Conservation (phyloP, 192 early-diverging fungal species). For the Coemansia sp. region DNA sequence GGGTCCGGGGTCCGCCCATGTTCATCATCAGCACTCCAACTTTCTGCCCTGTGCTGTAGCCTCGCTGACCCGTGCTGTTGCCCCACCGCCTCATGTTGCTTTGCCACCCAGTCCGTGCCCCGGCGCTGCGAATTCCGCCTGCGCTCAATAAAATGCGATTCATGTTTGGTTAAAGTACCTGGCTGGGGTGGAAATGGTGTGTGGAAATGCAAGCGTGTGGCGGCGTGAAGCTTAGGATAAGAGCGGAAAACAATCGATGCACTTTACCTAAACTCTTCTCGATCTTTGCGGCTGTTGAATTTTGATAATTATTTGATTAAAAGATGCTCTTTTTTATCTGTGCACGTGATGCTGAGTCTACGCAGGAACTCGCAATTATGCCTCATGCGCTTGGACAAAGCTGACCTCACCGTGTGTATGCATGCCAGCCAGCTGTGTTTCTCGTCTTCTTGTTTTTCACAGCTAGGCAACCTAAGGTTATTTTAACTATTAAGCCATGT, state of each 20-base stretch:
- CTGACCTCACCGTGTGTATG: background rate
- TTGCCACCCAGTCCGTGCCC: background rate
- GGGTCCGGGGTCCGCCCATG: slow-evolving; percentile 83
- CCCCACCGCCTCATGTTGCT: no score
- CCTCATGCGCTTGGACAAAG: background rate
- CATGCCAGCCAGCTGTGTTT: background rate
- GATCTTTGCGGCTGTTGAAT: background rate
- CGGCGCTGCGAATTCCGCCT: background rate
- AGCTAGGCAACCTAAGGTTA: background rate
- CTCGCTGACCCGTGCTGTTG: background rate
- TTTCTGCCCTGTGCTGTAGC: slow-evolving; percentile 19
- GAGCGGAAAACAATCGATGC: background rate
- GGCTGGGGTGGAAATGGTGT: background rate
- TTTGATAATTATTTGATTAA: background rate
- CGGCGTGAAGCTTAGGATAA: background rate
- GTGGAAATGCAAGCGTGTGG: background rate
- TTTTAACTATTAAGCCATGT: background rate
- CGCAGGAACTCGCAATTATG: background rate
- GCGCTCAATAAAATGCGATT: background rate
- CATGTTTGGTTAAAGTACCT: background rate
- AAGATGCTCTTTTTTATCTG: background rate
- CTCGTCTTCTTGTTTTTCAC: background rate
- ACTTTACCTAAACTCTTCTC: background rate
- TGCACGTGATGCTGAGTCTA: background rate
- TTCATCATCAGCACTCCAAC: slow-evolving; percentile 91